Conservation (phyloP, 2,329 filamentous ascomycete genomes). For the Zymoseptoria ardabiliae region DNA sequence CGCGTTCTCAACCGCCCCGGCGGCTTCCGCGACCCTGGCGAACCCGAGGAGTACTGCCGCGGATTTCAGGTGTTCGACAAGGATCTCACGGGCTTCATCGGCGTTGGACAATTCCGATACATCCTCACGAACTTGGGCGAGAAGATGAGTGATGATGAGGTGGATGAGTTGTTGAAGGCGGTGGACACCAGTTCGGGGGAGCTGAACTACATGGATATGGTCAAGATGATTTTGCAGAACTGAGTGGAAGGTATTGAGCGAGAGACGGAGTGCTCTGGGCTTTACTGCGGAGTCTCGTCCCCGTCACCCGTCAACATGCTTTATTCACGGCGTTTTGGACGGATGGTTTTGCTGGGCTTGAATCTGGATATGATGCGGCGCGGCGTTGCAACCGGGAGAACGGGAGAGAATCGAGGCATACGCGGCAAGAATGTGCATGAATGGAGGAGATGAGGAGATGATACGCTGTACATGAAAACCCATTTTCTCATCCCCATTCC, state of each 20-base stretch:
- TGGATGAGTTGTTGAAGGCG: slow-evolving; percentile 96
- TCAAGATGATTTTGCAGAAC: slow-evolving; percentile 36
- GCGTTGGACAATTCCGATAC: slow-evolving; percentile 95
- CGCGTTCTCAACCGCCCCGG: slow-evolving; percentile 95
- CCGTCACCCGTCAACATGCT: too few species aligned
- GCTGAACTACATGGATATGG: slow-evolving; percentile 79
- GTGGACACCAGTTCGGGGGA: slow-evolving; percentile 93
- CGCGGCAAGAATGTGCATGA: too few species aligned
- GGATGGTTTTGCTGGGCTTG: neutral
- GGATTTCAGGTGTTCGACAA: slow-evolving; percentile 99
- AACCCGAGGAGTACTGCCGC: slow-evolving; percentile 96
- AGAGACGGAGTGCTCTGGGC: too few species aligned
- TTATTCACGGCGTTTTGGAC: neutral
- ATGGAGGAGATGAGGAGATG: too few species aligned
- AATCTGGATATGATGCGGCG: neutral
- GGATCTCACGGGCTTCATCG: slow-evolving; percentile 96
- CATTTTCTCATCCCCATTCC: neutral
- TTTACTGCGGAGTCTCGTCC: too few species aligned
- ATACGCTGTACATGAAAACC: neutral
- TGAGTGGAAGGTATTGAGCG: slow-evolving; percentile 10
- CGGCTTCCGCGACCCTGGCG: slow-evolving; percentile 95
- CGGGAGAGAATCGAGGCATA: neutral
- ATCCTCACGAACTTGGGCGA: slow-evolving; percentile 94
- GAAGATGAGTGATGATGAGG: slow-evolving; percentile 99
- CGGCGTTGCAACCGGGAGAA: neutral